Evolutionary conservation across 345 rosid genomes (phyloP), one percentile per base, ranked within the genome.

Genomic region (Alliaria petiolata): DNA sequence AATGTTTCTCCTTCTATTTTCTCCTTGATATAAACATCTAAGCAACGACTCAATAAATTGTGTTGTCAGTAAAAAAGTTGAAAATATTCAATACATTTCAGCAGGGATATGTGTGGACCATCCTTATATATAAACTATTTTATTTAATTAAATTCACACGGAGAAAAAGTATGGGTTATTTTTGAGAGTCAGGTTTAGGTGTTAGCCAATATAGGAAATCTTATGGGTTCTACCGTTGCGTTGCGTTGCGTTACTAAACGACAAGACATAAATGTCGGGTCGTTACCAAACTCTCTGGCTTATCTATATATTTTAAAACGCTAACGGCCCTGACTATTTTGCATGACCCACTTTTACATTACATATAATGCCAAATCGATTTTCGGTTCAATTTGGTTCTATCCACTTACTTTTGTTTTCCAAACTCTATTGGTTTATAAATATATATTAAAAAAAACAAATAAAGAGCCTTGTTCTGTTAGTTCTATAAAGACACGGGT

Each of bases 221-320:
- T 33, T 22, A 1, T 1, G 2, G 25, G 25, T 22, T 53, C 9
- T 39, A 66, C 74, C 47, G 56, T 51, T 39, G 69, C 7, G 16
- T 51, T 39, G 69, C 7, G 16, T 8, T 50, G 36, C 55, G 54
- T n/a, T 5, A 50, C 51, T 50, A 50, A 67, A 76, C 62, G 79
- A 76, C 70, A 69, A 69, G 56, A 46, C 65, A 20, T 55, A 6
- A 28, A 20, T 76, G 70, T 76, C 75, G 66, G 70, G 70, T 76
- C 79, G 69, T 75, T 75, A 75, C 74, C 79, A 62, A 53, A 60
- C 62, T 34, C 72, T 42, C 68, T 74, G 78, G 55, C 78, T 51
- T 50, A 22, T 49, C 60, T 49, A 49, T 36, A 39, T 17, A 26
- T 58, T 38, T 58, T 58, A 34, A 33, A 69, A 16, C 59, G 50